phyloP scores from a whole-genome alignment of 2,329 filamentous ascomycete species.

The Pseudogymnoascus sp. region DNA sequence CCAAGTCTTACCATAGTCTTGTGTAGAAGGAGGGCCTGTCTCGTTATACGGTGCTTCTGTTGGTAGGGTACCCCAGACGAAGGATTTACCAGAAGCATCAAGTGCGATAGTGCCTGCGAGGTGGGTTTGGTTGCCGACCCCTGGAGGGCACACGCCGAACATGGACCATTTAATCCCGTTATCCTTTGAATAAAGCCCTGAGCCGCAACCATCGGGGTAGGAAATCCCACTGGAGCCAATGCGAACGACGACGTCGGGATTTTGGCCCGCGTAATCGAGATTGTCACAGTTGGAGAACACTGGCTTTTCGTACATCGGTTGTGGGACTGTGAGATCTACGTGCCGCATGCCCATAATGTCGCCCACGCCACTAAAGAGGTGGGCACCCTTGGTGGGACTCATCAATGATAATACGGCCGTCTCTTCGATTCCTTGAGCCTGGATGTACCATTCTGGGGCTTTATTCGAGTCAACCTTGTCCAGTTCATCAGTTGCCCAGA shows the following conservation, averaged over 20 bases:
- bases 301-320: conserved; percentile 16
- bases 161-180: conserved; percentile 13
- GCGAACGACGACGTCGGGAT: conserved; percentile 14
- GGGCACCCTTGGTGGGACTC: conserved; percentile 16
- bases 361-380: conserved; percentile 21
- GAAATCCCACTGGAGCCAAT: conserved; percentile 12
- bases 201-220: conserved; percentile 14
- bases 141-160: conserved; percentile 12
- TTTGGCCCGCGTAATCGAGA: conserved; percentile 24
- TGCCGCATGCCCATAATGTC: conserved; percentile 24
- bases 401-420: conserved; percentile 19
- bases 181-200: conserved; percentile 15
- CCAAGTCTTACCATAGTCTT: conserved; percentile 15
- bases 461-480: conserved; percentile 12
- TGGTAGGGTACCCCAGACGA: conserved; percentile 13
- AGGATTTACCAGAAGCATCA: conserved; percentile 15
- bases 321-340: conserved; percentile 16
- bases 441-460: conserved; percentile 15
- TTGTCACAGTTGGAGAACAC: conserved; percentile 18
- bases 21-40: conserved; percentile 13
- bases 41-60: conserved; percentile 7
- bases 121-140: conserved; percentile 12
- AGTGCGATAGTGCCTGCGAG: conserved; percentile 13
- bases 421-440: conserved; percentile 25
- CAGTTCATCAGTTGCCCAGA: conserved; percentile 2